Base-by-base conservation (phyloP, 257 asterid species). In the Solanum peruvianum region DNA sequence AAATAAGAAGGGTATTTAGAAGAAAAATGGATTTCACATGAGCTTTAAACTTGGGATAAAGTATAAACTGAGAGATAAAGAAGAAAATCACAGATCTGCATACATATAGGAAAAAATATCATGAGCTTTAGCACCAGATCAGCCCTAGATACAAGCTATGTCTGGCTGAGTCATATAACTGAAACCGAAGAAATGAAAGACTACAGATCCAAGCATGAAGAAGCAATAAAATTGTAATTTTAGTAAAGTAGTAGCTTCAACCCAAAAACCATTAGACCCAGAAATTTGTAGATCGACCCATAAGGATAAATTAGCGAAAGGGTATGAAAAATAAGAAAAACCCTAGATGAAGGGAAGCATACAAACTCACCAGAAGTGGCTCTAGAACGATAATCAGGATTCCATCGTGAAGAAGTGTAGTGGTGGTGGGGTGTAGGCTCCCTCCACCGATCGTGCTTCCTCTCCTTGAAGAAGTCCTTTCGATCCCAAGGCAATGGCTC, bases 401-500 rank as follows among this genome's bases (percentile, higher is more conserved):
- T 89, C 98, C 97, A 93, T 13, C 97, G 96, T 72, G 92, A 89
- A 35, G 91, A 84, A 60, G 82, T 86, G 35, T 91, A 91, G 88
- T 91, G 92, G 88, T 90, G 95, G 83, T 91, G 88, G 84, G 86
- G 86, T 18, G 90, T 87, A 39, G 89, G 94, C 86, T 93, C 98
- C 88, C 98, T 86, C 99, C 98, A 94, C 84, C 98, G 94, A 86
- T 95, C 97, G 94, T 94, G 95, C 93, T 92, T 94, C 89, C 98
- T 77, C 90, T 89, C 90, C 93, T 88, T 91, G 89, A 91, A 94
- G 86, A 95, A 93, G 87, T 94, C 99, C 91, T 95, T 95, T 93
- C 98, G 98, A 94, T 97, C 99, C 98, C 98, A 94, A 21, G 96
- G 93, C 92, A 93, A 91, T 88, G 96, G 96, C 94, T 97, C 99